Percentiles rank a stretch among this genome's conserved stretches.
Evolutionary conservation across 371 early-diverging fungal genomes (phyloP).

Genomic region (Mortierella sp.): DNA sequence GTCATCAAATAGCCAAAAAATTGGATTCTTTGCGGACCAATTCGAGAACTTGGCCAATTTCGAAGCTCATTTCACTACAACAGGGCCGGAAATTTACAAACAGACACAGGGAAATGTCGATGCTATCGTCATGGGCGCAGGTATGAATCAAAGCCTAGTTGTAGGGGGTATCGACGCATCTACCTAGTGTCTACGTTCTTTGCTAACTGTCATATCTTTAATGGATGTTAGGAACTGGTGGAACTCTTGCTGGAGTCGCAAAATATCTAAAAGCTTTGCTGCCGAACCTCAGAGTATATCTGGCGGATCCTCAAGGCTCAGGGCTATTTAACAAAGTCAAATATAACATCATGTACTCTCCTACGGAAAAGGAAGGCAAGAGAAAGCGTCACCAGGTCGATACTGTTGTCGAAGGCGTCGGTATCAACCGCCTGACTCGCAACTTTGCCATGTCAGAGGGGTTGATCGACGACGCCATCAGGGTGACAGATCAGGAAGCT

Average conservation of each 20-base stretch:
- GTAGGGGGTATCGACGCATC: neutral
- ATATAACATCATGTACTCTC: conserved; percentile 90
- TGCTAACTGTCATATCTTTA: neutral
- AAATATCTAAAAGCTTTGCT: conserved; percentile 81
- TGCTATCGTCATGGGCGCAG: conserved; percentile 90
- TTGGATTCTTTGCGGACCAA: conserved; percentile 91
- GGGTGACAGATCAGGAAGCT: conserved; percentile 92
- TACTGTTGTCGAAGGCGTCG: conserved; percentile 96
- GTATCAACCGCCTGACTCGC: conserved; percentile 92
- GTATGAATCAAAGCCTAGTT: conserved; percentile 24
- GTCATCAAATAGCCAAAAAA: conserved; percentile 28
- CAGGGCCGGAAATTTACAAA: conserved; percentile 90
- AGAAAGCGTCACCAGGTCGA: conserved; percentile 95
- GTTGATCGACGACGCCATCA: conserved; percentile 87
- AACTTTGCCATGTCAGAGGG: conserved; percentile 81
- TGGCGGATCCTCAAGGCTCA: conserved; percentile 96
- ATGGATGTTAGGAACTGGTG: conserved; percentile 83
- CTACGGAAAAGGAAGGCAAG: conserved; percentile 91
- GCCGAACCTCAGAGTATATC: conserved; percentile 73
- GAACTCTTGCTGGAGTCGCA: conserved; percentile 92
- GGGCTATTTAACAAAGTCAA: conserved; percentile 93
- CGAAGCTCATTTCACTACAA: conserved; percentile 82
- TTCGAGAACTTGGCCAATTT: conserved; percentile 94
- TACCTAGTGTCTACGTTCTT: neutral
- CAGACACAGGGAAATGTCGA: conserved; percentile 82